Evolutionary conservation across 2,329 filamentous ascomycete species (phyloP).

Genomic region (Fusarium piperis): DNA sequence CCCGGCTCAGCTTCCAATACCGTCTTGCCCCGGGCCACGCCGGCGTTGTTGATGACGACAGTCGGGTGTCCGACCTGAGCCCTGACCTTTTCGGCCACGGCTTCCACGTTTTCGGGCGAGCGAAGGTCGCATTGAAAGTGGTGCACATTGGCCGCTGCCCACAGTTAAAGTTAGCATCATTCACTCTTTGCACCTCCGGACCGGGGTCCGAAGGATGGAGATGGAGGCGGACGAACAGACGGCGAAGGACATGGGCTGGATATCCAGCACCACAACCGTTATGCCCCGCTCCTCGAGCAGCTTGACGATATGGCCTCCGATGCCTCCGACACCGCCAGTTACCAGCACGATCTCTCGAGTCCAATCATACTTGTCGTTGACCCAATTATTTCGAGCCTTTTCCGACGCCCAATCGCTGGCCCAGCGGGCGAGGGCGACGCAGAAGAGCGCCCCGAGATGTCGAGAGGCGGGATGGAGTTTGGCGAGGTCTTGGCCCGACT

Average conservation of each 20-base stretch:
- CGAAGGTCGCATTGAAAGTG: slow-evolving; percentile 78
- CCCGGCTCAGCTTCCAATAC: slow-evolving; percentile 67
- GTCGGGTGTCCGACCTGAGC: slow-evolving; percentile 70
- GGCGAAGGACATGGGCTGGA: slow-evolving; percentile 68
- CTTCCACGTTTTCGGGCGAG: slow-evolving; percentile 61
- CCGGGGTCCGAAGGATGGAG: neutral
- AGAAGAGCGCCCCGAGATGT: slow-evolving; percentile 54
- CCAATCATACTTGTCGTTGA: slow-evolving; percentile 67
- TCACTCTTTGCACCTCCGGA: neutral
- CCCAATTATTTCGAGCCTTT: slow-evolving; percentile 49
- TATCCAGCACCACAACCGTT: slow-evolving; percentile 77
- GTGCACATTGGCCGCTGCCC: slow-evolving; percentile 61
- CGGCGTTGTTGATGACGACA: slow-evolving; percentile 78
- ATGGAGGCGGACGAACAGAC: slow-evolving; percentile 50
- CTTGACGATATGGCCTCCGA: slow-evolving; percentile 73
- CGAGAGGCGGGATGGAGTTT: slow-evolving; percentile 63
- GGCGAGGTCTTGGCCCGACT: slow-evolving; percentile 64
- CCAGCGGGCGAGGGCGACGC: slow-evolving; percentile 41
- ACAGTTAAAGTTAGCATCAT: slow-evolving; percentile 14
- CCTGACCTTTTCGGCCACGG: slow-evolving; percentile 63
- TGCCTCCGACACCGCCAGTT: slow-evolving; percentile 79
- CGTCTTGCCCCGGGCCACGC: slow-evolving; percentile 68
- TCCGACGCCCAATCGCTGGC: slow-evolving; percentile 47
- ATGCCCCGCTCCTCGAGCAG: slow-evolving; percentile 71
- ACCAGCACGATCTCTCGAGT: slow-evolving; percentile 75